Conservation (phyloP, 805 yeast genomes). For the Ogataea philodendri region DNA sequence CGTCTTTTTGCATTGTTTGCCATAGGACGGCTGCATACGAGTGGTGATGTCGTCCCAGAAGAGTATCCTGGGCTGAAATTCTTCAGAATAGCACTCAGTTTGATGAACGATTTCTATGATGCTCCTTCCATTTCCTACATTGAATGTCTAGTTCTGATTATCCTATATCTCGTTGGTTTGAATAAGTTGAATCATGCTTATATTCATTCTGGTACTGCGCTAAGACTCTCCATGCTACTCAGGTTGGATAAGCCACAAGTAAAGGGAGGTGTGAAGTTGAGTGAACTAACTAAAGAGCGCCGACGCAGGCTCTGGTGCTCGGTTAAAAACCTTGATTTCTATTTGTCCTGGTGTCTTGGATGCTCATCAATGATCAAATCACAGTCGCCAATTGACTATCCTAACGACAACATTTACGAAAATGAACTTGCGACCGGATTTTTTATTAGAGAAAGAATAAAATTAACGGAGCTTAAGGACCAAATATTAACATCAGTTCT, state of each 20-base stretch:
- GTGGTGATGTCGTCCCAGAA: constrained; percentile 8
- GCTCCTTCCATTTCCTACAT: constrained; percentile 4
- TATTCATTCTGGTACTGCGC: constrained; percentile 6
- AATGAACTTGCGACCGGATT: constrained; percentile 7
- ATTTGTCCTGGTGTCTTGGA: constrained; percentile 8
- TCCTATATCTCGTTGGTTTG: constrained; percentile 6
- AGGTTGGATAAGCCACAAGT: constrained; percentile 1
- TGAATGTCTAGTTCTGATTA: constrained; percentile 4
- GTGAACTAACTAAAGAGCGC: constrained; percentile 6
- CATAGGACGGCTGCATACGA: constrained; percentile 9
- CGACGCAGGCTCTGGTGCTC: constrained; percentile 10
- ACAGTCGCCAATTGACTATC: constrained; percentile 1
- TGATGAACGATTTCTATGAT: constrained; percentile 5
- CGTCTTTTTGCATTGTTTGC: constrained; percentile 9
- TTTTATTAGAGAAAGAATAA: constrained; percentile 7
- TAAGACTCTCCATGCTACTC: constrained; percentile 1
- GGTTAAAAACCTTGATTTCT: constrained; percentile 5
- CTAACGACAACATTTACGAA: constrained; percentile 1
- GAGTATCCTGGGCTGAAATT: constrained; percentile 7
- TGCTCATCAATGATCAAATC: neutral
- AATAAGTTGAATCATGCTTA: constrained; percentile 8
- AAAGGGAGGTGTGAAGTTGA: constrained; percentile 1
- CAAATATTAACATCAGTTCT: constrained; percentile 1
- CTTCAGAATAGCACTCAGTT: constrained; percentile 3
- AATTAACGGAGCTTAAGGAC: constrained; percentile 4